Evolutionary conservation across 129 eudicot species (phyloP).

Genomic region (Flaveria bidentis): DNA sequence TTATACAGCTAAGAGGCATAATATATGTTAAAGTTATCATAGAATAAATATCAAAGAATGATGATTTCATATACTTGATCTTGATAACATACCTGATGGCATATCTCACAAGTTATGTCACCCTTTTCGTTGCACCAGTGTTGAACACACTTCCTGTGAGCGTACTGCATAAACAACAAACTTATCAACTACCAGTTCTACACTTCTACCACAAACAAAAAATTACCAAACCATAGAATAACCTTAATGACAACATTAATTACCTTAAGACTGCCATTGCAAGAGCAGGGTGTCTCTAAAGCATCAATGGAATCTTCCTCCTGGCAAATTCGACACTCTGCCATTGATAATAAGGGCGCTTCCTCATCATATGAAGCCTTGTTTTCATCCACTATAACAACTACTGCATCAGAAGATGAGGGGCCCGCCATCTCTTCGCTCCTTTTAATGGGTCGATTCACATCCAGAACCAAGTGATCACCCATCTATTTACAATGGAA

Average conservation of each 20-base stretch:
- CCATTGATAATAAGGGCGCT: slow-evolving; percentile 64
- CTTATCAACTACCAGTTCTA: not conserved
- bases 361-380: slow-evolving; percentile 53
- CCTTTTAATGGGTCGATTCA: slow-evolving; percentile 51
- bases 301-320: slow-evolving; percentile 42
- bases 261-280: slow-evolving; percentile 49
- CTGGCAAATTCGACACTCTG: slow-evolving; percentile 46
- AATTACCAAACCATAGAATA: not conserved
- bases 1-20: not conserved
- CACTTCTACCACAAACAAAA: slow-evolving; percentile 10
- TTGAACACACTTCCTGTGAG: slow-evolving; percentile 51
- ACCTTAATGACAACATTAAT: not conserved
- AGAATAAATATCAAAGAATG: not conserved
- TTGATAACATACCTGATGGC: slow-evolving; percentile 40
- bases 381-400: slow-evolving; percentile 40
- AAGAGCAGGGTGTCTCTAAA: slow-evolving; percentile 44
- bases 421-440: slow-evolving; percentile 49
- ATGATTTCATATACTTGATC: not conserved
- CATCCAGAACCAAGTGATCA: slow-evolving; percentile 63
- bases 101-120: slow-evolving; percentile 46
- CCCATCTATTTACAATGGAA: slow-evolving; percentile 57
- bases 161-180: slow-evolving; percentile 32
- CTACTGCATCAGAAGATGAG: slow-evolving; percentile 38
- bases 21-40: not conserved
- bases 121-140: slow-evolving; percentile 46